Percentiles rank a stretch among this genome's conserved stretches.
These are phyloP conservation scores for Podaxis sp. DNA, from an alignment of 768 basidiomycete genomes.

Conservation along the genomic window DNA sequence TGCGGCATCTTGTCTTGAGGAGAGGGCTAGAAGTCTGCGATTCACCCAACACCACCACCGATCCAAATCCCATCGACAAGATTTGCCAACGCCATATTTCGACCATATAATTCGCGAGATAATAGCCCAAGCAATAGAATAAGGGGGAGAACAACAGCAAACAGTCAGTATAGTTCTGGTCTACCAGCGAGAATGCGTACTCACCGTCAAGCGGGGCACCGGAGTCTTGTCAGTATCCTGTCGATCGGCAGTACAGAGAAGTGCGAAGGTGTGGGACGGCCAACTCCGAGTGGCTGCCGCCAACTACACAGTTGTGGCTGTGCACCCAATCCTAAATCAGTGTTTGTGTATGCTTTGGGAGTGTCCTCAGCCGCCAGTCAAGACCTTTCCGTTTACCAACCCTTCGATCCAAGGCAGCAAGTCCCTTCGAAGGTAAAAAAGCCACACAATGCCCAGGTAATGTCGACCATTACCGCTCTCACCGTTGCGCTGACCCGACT, in stretches of 20 bases:
- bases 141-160: slow-evolving; percentile 2
- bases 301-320: slow-evolving; percentile 64
- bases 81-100: not conserved
- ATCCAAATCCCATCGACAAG: not conserved
- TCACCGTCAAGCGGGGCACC: slow-evolving; percentile 22
- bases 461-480: slow-evolving; percentile 21
- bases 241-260: slow-evolving; percentile 29
- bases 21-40: slow-evolving; percentile 3
- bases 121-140: too few relatives aligned
- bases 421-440: slow-evolving; percentile 44
- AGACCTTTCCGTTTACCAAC: not conserved
- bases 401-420: slow-evolving; percentile 19
- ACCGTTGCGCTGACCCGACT: slow-evolving; percentile 22
- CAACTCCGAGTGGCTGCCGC: slow-evolving; percentile 55
- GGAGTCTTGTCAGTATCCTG: slow-evolving; percentile 46
- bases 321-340: slow-evolving; percentile 23
- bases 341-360: slow-evolving; percentile 34
- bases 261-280: slow-evolving; percentile 29
- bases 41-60: not conserved
- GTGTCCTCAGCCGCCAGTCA: slow-evolving; percentile 13
- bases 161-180: not conserved
- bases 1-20: slow-evolving; percentile 81
- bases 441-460: slow-evolving; percentile 80
- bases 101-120: too few relatives aligned
- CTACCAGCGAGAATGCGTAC: not conserved